Conservation (phyloP, 1,284 basidiomycete genomes). For the Coniophora puteana region DNA sequence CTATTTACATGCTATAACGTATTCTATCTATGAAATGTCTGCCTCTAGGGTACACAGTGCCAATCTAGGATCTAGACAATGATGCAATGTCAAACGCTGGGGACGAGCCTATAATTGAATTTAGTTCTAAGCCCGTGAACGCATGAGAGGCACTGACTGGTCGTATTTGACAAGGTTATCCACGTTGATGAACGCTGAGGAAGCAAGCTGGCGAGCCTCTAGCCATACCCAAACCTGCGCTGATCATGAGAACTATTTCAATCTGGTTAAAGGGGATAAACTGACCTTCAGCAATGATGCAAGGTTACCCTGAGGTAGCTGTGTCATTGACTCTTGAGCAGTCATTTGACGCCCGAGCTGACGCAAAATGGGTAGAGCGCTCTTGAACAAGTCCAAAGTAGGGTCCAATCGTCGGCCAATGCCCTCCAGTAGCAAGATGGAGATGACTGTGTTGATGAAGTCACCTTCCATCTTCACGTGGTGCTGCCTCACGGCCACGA, state of each 20-base stretch:
- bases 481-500: constrained; percentile 85
- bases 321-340: constrained; percentile 65
- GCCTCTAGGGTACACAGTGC: constrained; percentile 2
- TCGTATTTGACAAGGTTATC: constrained; percentile 80
- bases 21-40: constrained; percentile 4
- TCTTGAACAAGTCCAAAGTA: constrained; percentile 89
- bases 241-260: constrained; percentile 1
- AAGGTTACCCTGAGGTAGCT: constrained; percentile 64
- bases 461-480: constrained; percentile 99
- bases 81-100: constrained; percentile 16
- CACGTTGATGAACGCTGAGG: constrained; percentile 68
- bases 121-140: constrained; percentile 12
- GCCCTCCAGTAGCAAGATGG: constrained; percentile 91
- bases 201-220: constrained; percentile 85
- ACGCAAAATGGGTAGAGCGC: constrained; percentile 85
- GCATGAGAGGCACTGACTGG: constrained; percentile 44
- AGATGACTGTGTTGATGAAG: constrained; percentile 97
- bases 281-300: constrained; percentile 83
- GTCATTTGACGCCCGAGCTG: constrained; percentile 89
- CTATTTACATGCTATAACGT: neutral
- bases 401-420: constrained; percentile 96
- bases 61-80: constrained; percentile 1
- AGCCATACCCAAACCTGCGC: constrained; percentile 85
- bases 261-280: constrained; percentile 7
- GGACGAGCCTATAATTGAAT: constrained; percentile 18